These are phyloP conservation scores for Eucalyptus virginea DNA, from an alignment of 345 rosid species.

Conservation along the genomic window DNA sequence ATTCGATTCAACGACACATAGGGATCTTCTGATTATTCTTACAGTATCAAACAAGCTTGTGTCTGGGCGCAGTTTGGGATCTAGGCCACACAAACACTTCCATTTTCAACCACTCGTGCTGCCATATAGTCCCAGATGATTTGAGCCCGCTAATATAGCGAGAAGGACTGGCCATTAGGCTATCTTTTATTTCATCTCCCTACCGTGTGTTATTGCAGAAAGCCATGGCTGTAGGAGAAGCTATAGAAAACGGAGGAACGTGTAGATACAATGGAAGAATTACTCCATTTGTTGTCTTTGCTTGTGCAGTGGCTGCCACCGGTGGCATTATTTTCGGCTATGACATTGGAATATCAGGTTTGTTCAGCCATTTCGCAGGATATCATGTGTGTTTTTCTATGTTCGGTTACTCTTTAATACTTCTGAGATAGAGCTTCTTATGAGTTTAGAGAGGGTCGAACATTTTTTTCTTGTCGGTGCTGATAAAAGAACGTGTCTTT, in stretches of 20 bases:
- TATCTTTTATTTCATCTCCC: not conserved
- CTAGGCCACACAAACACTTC: not conserved
- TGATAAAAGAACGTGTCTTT: not conserved
- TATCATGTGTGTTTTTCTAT: not conserved
- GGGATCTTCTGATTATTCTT: not conserved
- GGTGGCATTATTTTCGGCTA: not conserved
- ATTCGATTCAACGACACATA: not conserved
- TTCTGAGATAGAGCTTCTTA: not conserved
- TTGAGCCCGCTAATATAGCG: not conserved
- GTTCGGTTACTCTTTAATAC: not conserved
- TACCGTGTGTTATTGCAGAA: not conserved
- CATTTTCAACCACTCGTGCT: not conserved
- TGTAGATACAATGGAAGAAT: not conserved
- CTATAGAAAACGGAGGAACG: not conserved
- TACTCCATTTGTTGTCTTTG: not conserved
- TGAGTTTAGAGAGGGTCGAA: not conserved
- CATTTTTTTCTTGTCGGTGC: not conserved
- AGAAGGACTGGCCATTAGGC: not conserved
- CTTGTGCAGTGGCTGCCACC: not conserved
- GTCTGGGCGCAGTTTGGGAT: not conserved
- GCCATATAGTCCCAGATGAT: not conserved
- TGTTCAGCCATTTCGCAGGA: not conserved
- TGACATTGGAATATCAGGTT: conserved; percentile 1
- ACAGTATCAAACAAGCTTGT: not conserved
- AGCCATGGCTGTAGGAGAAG: not conserved